phyloP scores from a whole-genome alignment of 2,329 filamentous ascomycete genomes.

The Neodidymelliopsis sp. region DNA sequence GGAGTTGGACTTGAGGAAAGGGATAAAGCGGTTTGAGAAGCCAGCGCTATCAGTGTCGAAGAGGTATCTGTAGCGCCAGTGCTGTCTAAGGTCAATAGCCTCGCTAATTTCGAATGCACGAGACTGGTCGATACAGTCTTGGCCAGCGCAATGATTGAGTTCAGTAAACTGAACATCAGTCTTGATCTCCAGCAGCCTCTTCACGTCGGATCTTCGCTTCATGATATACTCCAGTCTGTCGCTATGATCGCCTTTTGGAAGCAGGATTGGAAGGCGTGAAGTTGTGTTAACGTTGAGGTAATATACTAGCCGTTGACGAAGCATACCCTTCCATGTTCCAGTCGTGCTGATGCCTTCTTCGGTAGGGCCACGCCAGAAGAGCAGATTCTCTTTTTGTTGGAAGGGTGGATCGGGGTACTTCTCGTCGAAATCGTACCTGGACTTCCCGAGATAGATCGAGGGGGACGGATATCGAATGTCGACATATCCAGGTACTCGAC shows the following conservation, averaged over 20 bases:
- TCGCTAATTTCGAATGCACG: slow-evolving; percentile 59
- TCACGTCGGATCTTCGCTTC: slow-evolving; percentile 62
- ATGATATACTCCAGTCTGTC: slow-evolving; percentile 63
- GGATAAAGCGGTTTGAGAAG: slow-evolving; percentile 71
- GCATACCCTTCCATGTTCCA: slow-evolving; percentile 71
- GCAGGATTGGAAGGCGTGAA: slow-evolving; percentile 39
- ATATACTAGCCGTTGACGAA: slow-evolving; percentile 75
- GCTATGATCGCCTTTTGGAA: slow-evolving; percentile 58
- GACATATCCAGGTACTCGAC: slow-evolving; percentile 74
- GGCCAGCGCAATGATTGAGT: slow-evolving; percentile 62
- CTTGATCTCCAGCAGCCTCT: slow-evolving; percentile 58
- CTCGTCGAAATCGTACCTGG: slow-evolving; percentile 59
- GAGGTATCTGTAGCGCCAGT: slow-evolving; percentile 73
- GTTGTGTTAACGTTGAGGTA: slow-evolving; percentile 52
- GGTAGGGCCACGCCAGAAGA: slow-evolving; percentile 80
- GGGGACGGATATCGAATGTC: slow-evolving; percentile 77
- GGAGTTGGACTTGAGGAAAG: slow-evolving; percentile 69
- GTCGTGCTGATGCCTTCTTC: slow-evolving; percentile 59
- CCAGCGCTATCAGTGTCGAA: slow-evolving; percentile 74
- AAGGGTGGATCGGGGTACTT: slow-evolving; percentile 64
- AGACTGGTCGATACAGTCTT: slow-evolving; percentile 62
- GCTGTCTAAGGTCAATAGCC: slow-evolving; percentile 60
- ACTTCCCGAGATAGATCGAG: slow-evolving; percentile 69
- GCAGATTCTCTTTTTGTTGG: slow-evolving; percentile 65
- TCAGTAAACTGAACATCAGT: slow-evolving; percentile 64